These are phyloP conservation scores for Tuber umbilicatum DNA, from an alignment of 495 filamentous ascomycete species.

Conservation along the genomic window DNA sequence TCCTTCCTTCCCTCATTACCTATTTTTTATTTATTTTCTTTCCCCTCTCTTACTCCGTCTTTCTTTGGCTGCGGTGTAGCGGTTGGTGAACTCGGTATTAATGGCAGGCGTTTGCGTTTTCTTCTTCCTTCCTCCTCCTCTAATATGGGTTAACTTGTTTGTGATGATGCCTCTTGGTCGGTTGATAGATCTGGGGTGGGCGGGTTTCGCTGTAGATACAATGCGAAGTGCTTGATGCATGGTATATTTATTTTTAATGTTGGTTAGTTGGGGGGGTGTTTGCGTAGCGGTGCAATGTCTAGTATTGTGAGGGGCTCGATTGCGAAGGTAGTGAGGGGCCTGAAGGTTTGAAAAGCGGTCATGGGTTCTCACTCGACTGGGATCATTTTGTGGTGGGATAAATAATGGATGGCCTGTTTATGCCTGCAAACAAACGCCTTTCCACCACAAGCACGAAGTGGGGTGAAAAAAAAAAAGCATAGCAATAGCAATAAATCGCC, in stretches of 20 bases:
- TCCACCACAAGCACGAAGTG: background rate
- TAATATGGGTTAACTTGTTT: background rate
- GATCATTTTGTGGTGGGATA: background rate
- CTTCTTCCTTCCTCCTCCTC: background rate
- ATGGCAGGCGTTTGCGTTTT: background rate
- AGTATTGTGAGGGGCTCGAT: background rate
- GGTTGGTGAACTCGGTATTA: background rate
- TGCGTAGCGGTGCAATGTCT: background rate
- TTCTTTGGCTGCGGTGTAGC: background rate
- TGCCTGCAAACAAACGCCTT: background rate
- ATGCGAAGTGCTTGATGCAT: background rate
- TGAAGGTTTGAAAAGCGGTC: background rate
- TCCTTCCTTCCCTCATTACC: background rate
- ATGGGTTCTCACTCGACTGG: background rate
- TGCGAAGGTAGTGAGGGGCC: background rate
- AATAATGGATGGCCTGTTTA: conserved; percentile 7
- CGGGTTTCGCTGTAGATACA: background rate
- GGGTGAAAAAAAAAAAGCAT: background rate
- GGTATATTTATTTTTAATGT: background rate
- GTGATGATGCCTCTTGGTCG: background rate
- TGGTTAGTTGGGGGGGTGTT: background rate
- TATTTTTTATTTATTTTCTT: background rate
- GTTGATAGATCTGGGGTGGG: background rate
- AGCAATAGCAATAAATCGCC: conserved; percentile 4
- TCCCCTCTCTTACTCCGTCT: background rate